A percentile compares a stretch with the other conserved stretches of the same genome.
phyloP scores from a whole-genome alignment of 768 basidiomycete species.

The Asterophora lycoperdoides region DNA sequence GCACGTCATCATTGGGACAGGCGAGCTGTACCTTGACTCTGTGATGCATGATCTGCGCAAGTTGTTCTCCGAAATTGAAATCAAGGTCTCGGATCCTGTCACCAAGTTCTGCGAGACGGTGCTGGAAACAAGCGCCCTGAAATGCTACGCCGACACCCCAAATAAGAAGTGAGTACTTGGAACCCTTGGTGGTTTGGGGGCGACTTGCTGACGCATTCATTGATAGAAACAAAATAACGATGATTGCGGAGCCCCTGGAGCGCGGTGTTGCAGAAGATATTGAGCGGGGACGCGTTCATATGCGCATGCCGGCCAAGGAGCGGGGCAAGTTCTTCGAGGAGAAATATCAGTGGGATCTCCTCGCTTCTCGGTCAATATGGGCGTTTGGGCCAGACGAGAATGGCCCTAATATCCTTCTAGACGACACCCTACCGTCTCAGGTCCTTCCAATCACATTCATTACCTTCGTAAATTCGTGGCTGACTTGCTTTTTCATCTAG shows the following conservation, averaged over 20 bases:
- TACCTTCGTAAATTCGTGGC: not conserved
- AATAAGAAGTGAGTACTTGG: conserved; percentile 84
- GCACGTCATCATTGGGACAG: conserved; percentile 94
- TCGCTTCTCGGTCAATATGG: conserved; percentile 98
- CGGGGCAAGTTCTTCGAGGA: conserved; percentile 94
- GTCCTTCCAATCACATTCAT: conserved; percentile 33
- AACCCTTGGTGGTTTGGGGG: not conserved
- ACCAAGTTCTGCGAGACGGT: conserved; percentile 99
- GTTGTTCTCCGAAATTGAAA: conserved; percentile 96
- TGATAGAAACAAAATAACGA: conserved; percentile 90
- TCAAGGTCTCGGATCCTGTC: conserved; percentile 99
- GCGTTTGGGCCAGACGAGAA: conserved; percentile 97
- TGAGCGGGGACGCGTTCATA: conserved; percentile 87
- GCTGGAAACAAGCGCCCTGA: conserved; percentile 93
- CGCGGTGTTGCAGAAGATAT: conserved; percentile 95
- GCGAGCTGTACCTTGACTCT: conserved; percentile 94
- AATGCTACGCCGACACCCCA: conserved; percentile 98
- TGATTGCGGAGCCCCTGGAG: conserved; percentile 98
- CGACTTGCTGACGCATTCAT: conserved; percentile 11
- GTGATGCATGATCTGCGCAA: conserved; percentile 93
- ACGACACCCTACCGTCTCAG: conserved; percentile 95
- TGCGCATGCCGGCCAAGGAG: conserved; percentile 94
- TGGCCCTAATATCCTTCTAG: conserved; percentile 89
- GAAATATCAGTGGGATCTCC: conserved; percentile 96
- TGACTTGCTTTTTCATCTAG: conserved; percentile 30